Percentiles rank a stretch among this genome's conserved stretches.
Evolutionary conservation across 2,329 filamentous ascomycete species (phyloP).

Genomic region (Fusarium tanahbumbuense): DNA sequence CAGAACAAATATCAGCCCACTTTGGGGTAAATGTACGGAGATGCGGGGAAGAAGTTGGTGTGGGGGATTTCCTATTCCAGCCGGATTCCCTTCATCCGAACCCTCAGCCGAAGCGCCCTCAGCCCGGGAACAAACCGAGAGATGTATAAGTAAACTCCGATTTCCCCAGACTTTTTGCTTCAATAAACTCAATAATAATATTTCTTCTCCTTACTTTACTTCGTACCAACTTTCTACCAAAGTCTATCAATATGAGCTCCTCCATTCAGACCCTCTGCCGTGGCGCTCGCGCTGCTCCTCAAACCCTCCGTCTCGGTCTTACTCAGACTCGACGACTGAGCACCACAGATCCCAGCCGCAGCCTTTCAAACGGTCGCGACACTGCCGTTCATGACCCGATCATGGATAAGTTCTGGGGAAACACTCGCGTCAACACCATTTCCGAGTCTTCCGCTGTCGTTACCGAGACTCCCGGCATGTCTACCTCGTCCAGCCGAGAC

Average conservation of each 20-base stretch:
- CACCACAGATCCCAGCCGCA: constrained; percentile 28
- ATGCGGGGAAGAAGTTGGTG: constrained; percentile 20
- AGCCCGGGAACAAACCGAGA: constrained; percentile 17
- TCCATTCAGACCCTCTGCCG: constrained; percentile 40
- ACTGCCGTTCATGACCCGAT: constrained; percentile 38
- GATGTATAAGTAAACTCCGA: constrained; percentile 24
- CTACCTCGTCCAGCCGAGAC: constrained; percentile 27
- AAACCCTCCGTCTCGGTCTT: constrained; percentile 22
- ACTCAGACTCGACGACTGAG: constrained; percentile 31
- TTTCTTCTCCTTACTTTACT: not conserved
- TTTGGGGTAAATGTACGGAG: constrained; percentile 22
- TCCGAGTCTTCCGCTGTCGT: constrained; percentile 13
- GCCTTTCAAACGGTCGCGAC: constrained; percentile 24
- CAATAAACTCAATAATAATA: not conserved
- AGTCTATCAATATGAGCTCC: constrained; percentile 34
- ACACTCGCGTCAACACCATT: not conserved
- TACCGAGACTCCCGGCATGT: constrained; percentile 6
- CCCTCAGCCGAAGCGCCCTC: constrained; percentile 34
- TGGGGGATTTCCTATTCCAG: constrained; percentile 26
- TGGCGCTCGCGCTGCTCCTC: constrained; percentile 24
- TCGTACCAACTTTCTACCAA: not conserved
- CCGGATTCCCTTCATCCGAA: constrained; percentile 33
- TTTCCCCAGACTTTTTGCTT: not conserved
- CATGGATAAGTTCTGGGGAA: constrained; percentile 41
- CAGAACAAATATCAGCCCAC: constrained; percentile 17